Conservation (phyloP, 352 stramenopile species). For the Globisporangium solare region DNA sequence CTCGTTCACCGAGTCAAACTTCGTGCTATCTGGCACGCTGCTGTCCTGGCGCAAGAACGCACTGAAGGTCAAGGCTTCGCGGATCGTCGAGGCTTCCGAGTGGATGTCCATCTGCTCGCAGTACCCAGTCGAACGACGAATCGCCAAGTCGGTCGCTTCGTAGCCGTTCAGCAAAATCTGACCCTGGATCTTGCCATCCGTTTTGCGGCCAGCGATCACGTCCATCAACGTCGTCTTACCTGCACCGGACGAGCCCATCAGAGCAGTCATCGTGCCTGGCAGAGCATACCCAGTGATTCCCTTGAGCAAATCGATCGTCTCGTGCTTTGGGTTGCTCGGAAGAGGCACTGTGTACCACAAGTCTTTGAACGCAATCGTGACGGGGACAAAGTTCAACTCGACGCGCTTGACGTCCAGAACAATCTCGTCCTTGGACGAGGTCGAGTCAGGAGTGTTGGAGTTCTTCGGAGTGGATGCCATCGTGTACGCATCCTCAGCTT, state of each 20-base stretch:
- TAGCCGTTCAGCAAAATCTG: slow-evolving; percentile 81
- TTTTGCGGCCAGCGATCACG: slow-evolving; percentile 87
- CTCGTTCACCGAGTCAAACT: slow-evolving; percentile 24
- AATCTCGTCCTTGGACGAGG: too few relatives aligned
- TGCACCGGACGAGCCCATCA: slow-evolving; percentile 44
- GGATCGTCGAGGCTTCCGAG: slow-evolving; percentile 68
- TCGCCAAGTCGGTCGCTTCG: slow-evolving; percentile 15
- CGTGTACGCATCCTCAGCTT: too few relatives aligned
- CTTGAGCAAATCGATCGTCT: slow-evolving; percentile 25
- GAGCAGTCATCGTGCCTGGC: slow-evolving; percentile 31
- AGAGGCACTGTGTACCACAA: slow-evolving; percentile 19
- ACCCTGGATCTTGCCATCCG: slow-evolving; percentile 54
- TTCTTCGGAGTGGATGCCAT: too few relatives aligned
- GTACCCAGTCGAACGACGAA: slow-evolving; percentile 18
- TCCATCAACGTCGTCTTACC: slow-evolving; percentile 90
- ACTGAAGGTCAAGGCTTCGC: slow-evolving; percentile 80
- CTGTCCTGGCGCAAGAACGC: slow-evolving; percentile 47
- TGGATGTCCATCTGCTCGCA: slow-evolving; percentile 77
- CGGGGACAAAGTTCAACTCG: slow-evolving; percentile 13
- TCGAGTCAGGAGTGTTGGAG: too few relatives aligned
- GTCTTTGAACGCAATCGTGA: slow-evolving; percentile 19
- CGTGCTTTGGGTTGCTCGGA: slow-evolving; percentile 4
- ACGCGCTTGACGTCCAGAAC: too few relatives aligned
- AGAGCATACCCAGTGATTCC: slow-evolving; percentile 25
- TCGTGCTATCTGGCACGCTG: slow-evolving; percentile 14